A percentile compares a stretch with the other conserved stretches of the same genome.
phyloP scores from a whole-genome alignment of 495 filamentous ascomycete genomes.

The Hyphodiscus hymeniophilus region DNA sequence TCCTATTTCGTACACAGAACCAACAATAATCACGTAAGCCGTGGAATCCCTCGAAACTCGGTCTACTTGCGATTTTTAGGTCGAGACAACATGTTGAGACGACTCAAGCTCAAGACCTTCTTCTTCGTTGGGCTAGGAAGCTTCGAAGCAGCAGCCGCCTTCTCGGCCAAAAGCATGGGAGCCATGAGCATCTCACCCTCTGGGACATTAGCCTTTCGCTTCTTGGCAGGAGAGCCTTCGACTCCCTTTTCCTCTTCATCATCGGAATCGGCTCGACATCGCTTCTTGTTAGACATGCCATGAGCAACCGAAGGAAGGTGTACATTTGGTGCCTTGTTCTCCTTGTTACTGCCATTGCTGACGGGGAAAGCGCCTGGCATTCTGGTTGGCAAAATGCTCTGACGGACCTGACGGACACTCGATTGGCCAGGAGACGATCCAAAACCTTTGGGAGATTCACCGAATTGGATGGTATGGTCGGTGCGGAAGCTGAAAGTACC shows the following conservation, averaged over 20 bases:
- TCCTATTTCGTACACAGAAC: neutral
- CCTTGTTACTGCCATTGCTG: constrained; percentile 44
- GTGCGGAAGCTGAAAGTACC: constrained; percentile 53
- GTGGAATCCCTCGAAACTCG: neutral
- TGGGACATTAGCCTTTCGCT: constrained; percentile 24
- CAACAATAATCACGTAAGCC: too few relatives aligned
- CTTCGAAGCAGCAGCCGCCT: constrained; percentile 4
- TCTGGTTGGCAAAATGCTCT: constrained; percentile 35
- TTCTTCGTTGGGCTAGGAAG: constrained; percentile 15
- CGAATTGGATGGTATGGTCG: constrained; percentile 49
- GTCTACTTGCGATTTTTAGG: constrained; percentile 36
- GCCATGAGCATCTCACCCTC: constrained; percentile 18
- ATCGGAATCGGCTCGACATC: constrained; percentile 44
- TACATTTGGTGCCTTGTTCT: constrained; percentile 30
- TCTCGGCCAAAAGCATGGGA: constrained; percentile 8
- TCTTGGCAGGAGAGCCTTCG: constrained; percentile 32
- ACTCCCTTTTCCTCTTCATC: constrained; percentile 30
- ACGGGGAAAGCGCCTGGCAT: constrained; percentile 46
- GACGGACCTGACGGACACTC: constrained; percentile 48
- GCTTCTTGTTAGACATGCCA: constrained; percentile 69
- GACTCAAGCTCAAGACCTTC: constrained; percentile 35
- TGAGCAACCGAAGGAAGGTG: constrained; percentile 43
- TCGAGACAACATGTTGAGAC: constrained; percentile 43
- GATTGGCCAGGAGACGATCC: constrained; percentile 42
- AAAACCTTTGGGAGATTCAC: constrained; percentile 33